Conservation (phyloP, 2,329 filamentous ascomycete species). For the Elsinoe australis region DNA sequence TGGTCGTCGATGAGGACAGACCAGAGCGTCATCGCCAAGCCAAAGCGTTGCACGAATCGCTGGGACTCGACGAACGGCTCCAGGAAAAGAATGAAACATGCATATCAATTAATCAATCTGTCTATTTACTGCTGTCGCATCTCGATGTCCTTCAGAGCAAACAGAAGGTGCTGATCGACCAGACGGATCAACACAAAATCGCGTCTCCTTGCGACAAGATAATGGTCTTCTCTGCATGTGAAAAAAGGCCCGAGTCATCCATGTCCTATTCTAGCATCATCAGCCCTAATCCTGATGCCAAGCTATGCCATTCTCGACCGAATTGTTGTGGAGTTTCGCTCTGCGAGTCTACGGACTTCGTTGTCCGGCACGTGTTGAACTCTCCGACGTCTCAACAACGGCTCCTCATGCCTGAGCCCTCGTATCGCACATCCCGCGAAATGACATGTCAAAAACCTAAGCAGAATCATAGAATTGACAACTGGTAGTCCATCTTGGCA, state of each 20-base stretch:
- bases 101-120: background rate
- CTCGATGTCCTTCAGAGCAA: too few species aligned
- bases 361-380: too few species aligned
- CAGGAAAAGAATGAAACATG: background rate
- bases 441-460: background rate
- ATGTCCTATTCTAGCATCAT: too few species aligned
- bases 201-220: too few species aligned
- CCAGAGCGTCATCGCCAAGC: conserved; percentile 14
- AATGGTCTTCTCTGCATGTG: too few species aligned
- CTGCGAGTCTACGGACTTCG: conserved; percentile 5
- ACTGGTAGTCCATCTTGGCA: conserved; percentile 1
- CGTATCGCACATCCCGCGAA: too few species aligned
- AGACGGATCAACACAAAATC: too few species aligned
- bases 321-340: background rate
- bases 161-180: too few species aligned
- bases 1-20: background rate
- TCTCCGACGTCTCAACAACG: background rate
- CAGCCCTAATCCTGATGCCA: conserved; percentile 3
- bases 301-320: background rate
- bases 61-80: background rate
- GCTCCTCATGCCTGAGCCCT: background rate
- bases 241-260: too few species aligned
- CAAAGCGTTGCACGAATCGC: background rate
- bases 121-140: background rate
- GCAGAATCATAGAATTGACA: background rate